phyloP scores from a whole-genome alignment of 768 basidiomycete species.

The Mycena crocata region DNA sequence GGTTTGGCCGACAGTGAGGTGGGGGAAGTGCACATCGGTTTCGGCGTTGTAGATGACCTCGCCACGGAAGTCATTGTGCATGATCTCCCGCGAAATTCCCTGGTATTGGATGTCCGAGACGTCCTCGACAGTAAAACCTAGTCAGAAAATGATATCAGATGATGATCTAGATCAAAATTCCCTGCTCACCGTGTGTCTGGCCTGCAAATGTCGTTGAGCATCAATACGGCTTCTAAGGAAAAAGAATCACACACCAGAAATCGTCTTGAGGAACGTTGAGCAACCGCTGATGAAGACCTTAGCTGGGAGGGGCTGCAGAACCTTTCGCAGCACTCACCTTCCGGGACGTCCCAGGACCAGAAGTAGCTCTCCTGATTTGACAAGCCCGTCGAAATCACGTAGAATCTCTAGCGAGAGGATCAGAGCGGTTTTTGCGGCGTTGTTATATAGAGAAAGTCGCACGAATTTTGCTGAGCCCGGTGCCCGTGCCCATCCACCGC shows the following conservation, averaged over 20 bases:
- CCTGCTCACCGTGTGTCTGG: slow-evolving; percentile 47
- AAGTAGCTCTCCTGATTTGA: slow-evolving; percentile 65
- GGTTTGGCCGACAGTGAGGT: slow-evolving; percentile 60
- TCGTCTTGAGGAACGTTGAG: slow-evolving; percentile 62
- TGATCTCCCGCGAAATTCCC: slow-evolving; percentile 57
- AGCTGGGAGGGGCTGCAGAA: background rate
- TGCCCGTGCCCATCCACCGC: slow-evolving; percentile 37
- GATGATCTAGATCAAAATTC: too few relatives aligned
- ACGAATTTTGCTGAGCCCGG: slow-evolving; percentile 32
- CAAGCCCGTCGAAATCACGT: slow-evolving; percentile 57
- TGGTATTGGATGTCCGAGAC: slow-evolving; percentile 29
- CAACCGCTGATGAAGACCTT: slow-evolving; percentile 44
- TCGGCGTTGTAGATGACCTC: slow-evolving; percentile 57
- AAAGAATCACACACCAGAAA: slow-evolving; percentile 45
- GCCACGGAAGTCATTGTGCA: slow-evolving; percentile 59
- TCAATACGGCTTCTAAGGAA: background rate
- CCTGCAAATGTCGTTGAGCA: slow-evolving; percentile 20
- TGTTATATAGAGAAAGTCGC: background rate
- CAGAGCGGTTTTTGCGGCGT: background rate
- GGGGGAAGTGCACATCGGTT: slow-evolving; percentile 63
- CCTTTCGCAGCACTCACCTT: slow-evolving; percentile 29
- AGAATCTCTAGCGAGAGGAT: slow-evolving; percentile 54
- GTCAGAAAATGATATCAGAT: too few relatives aligned
- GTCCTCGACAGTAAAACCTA: slow-evolving; percentile 33
- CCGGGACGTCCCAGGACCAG: slow-evolving; percentile 57